These are phyloP conservation scores for Penicillium palitans DNA, from an alignment of 2,329 filamentous ascomycete species.

Conservation along the genomic window DNA sequence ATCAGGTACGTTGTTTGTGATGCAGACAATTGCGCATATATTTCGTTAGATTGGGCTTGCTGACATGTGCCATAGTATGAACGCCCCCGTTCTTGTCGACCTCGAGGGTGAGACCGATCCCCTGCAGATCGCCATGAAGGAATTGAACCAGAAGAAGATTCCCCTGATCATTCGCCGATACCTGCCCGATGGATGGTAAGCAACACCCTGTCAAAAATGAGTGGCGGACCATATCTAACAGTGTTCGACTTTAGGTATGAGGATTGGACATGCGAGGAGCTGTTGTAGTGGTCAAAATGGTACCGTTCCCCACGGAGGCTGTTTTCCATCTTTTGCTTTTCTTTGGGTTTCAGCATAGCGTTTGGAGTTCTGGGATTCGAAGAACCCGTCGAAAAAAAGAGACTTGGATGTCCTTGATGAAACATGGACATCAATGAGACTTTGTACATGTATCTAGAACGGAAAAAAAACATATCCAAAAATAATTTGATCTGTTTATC, in stretches of 20 bases:
- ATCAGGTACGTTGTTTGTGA: slow-evolving; percentile 68
- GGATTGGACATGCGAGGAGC: slow-evolving; percentile 98
- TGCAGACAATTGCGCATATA: slow-evolving; percentile 85
- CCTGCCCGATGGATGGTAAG: slow-evolving; percentile 93
- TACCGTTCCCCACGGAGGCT: slow-evolving; percentile 19
- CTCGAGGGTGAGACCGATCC: slow-evolving; percentile 97
- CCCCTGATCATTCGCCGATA: slow-evolving; percentile 93
- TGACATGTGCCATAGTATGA: slow-evolving; percentile 67
- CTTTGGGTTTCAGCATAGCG: slow-evolving; percentile 41
- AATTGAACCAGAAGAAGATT: slow-evolving; percentile 97
- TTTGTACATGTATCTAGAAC: slow-evolving; percentile 25
- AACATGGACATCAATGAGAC: slow-evolving; percentile 15
- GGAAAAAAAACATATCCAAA: slow-evolving; percentile 23
- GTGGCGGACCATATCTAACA: slow-evolving; percentile 13
- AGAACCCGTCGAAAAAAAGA: slow-evolving; percentile 25
- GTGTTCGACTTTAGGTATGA: slow-evolving; percentile 68
- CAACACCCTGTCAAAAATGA: slow-evolving; percentile 24
- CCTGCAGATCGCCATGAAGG: slow-evolving; percentile 95
- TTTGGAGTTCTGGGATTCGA: slow-evolving; percentile 41
- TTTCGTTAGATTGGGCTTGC: slow-evolving; percentile 12
- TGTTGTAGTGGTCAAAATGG: slow-evolving; percentile 55
- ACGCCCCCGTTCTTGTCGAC: slow-evolving; percentile 93
- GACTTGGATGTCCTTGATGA: slow-evolving; percentile 16
- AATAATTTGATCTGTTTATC: slow-evolving; percentile 21
- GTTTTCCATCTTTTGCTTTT: slow-evolving; percentile 23